A percentile compares a stretch with the other conserved stretches of the same genome.
These are phyloP conservation scores for Nakazawaea wyomingensis DNA, from an alignment of 805 yeast genomes.

Conservation along the genomic window DNA sequence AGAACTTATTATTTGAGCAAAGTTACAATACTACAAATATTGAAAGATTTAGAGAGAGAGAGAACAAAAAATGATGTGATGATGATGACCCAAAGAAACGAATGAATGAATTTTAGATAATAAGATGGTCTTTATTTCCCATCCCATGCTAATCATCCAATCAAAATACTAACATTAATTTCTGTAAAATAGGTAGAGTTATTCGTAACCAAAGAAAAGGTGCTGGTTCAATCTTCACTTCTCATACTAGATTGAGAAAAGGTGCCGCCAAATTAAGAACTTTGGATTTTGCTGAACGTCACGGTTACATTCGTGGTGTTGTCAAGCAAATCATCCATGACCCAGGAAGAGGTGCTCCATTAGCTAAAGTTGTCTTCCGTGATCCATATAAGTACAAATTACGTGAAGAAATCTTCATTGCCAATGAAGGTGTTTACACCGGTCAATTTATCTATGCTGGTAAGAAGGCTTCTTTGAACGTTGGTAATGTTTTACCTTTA, in stretches of 20 bases:
- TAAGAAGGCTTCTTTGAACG: conserved; percentile 94
- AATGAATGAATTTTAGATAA: too few relatives aligned
- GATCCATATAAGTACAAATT: conserved; percentile 98
- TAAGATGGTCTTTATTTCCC: too few relatives aligned
- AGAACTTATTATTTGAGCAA: too few relatives aligned
- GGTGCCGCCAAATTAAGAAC: conserved; percentile 99
- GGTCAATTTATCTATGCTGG: conserved; percentile 99
- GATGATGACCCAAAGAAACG: too few relatives aligned
- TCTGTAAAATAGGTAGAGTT: conserved; percentile 75
- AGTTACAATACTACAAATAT: too few relatives aligned
- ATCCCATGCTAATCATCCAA: too few relatives aligned
- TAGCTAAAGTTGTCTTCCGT: conserved; percentile 98
- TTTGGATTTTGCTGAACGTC: conserved; percentile 98
- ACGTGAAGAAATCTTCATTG: conserved; percentile 98
- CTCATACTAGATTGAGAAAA: conserved; percentile 99
- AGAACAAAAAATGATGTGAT: too few relatives aligned
- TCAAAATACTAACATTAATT: conserved; percentile 1
- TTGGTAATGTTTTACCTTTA: conserved; percentile 96
- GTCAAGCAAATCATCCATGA: conserved; percentile 98
- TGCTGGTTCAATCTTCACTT: conserved; percentile 99
- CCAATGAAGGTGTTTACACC: conserved; percentile 99
- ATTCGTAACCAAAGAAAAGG: conserved; percentile 99
- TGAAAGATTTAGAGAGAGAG: too few relatives aligned
- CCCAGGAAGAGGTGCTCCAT: conserved; percentile 99
- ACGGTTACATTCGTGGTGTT: conserved; percentile 99